These are phyloP conservation scores for Eremomyces bilateralis DNA, from an alignment of 495 filamentous ascomycete genomes.

Conservation along the genomic window DNA sequence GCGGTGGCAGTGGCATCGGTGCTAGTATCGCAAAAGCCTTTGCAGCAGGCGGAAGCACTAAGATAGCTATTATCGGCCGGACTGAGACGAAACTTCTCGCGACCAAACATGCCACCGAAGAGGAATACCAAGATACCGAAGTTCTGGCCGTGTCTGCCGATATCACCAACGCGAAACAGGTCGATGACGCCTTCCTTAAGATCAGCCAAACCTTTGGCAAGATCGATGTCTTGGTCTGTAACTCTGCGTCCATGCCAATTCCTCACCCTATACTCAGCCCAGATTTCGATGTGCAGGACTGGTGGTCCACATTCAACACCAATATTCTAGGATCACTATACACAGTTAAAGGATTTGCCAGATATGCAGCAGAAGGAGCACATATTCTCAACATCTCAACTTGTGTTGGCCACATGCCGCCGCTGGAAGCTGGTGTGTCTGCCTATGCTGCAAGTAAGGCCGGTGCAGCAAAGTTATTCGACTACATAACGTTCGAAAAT, in stretches of 20 bases:
- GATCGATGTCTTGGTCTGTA: slow-evolving; percentile 1
- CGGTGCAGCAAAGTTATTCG: slow-evolving; percentile 20
- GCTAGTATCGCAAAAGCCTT: slow-evolving; percentile 1
- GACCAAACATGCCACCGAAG: slow-evolving; percentile 4
- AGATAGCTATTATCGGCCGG: slow-evolving; percentile 2
- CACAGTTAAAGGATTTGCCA: not conserved
- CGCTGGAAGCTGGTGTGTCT: slow-evolving; percentile 1
- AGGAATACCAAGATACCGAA: slow-evolving; percentile 1
- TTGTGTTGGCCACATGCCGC: slow-evolving; percentile 1
- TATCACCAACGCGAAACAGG: not conserved
- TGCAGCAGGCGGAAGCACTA: not conserved
- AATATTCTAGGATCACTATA: not conserved
- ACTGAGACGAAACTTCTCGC: slow-evolving; percentile 3
- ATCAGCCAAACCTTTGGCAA: slow-evolving; percentile 1
- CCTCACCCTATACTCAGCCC: not conserved
- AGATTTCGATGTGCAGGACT: not conserved
- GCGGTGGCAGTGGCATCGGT: slow-evolving; percentile 1
- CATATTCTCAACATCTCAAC: slow-evolving; percentile 1
- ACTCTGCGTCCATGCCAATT: not conserved
- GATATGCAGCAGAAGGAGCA: slow-evolving; percentile 1
- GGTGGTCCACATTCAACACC: not conserved
- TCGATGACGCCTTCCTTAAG: slow-evolving; percentile 1
- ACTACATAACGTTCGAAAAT: slow-evolving; percentile 23
- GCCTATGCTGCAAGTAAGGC: slow-evolving; percentile 22
- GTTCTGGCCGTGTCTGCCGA: slow-evolving; percentile 1